Conservation (phyloP, 78 protist species). For the Pigoraptor vietnamica region DNA sequence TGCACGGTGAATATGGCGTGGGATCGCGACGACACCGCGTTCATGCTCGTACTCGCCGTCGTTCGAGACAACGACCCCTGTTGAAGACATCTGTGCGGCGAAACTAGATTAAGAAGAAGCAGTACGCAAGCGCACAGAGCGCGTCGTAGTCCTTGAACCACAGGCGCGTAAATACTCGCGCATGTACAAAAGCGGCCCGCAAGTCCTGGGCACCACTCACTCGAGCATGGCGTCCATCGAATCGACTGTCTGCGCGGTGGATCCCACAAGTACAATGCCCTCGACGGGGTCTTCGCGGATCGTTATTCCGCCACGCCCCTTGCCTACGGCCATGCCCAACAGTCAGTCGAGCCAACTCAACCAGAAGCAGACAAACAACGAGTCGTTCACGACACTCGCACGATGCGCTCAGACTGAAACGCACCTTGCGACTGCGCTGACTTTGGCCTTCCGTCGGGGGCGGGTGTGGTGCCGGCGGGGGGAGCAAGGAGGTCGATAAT, state of each 20-base stretch:
- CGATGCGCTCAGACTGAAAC: neutral
- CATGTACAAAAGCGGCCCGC: no score
- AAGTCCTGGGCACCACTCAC: no score
- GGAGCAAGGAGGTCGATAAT: conserved; percentile 14
- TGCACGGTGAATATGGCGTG: conserved; percentile 53
- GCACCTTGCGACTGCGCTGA: neutral
- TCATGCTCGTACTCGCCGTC: conserved; percentile 45
- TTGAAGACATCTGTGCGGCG: conserved; percentile 6
- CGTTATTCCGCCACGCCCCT: neutral
- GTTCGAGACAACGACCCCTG: conserved; percentile 33
- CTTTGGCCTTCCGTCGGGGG: neutral
- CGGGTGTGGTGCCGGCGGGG: neutral
- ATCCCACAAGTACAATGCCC: neutral
- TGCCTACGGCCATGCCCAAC: neutral
- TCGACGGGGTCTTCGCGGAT: neutral
- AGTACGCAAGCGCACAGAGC: no score
- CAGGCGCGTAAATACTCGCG: no score
- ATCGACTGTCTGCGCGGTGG: neutral
- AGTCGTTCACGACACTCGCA: neutral
- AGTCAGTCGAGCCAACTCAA: neutral
- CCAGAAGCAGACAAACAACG: neutral
- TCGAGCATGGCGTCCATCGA: neutral
- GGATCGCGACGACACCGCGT: conserved; percentile 38
- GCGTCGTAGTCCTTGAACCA: no score
- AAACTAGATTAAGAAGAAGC: no score